Conservation (phyloP, 2,329 filamentous ascomycete genomes). For the Penicillium sp. region DNA sequence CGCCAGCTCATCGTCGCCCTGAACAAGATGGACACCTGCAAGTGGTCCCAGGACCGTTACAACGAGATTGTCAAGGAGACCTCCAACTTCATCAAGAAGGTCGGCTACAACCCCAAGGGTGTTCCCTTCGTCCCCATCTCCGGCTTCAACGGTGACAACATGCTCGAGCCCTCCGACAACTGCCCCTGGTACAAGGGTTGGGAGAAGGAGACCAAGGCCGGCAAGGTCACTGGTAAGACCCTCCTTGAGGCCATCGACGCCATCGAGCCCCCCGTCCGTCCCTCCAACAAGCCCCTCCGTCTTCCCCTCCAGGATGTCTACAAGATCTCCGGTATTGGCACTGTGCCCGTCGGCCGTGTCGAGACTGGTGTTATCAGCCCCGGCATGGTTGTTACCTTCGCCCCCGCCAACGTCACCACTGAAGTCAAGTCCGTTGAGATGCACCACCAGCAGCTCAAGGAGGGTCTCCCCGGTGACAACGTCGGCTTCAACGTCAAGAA, state of each 20-base stretch:
- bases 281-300: slow-evolving; percentile 98
- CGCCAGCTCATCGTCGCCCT: slow-evolving; percentile 99
- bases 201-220: slow-evolving; percentile 95
- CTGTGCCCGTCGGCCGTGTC: slow-evolving; percentile 99
- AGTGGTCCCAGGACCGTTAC: slow-evolving; percentile 96
- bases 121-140: slow-evolving; percentile 99
- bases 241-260: slow-evolving; percentile 98
- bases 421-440: slow-evolving; percentile 99
- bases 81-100: slow-evolving; percentile 99
- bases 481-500: slow-evolving; percentile 99
- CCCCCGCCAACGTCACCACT: slow-evolving; percentile 97
- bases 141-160: slow-evolving; percentile 99
- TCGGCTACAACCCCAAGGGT: slow-evolving; percentile 99
- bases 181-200: slow-evolving; percentile 99
- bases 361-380: slow-evolving; percentile 96
- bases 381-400: slow-evolving; percentile 89
- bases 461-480: slow-evolving; percentile 99
- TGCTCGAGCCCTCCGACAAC: slow-evolving; percentile 86
- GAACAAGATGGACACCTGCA: slow-evolving; percentile 99
- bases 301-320: slow-evolving; percentile 99
- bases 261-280: slow-evolving; percentile 89
- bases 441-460: slow-evolving; percentile 97
- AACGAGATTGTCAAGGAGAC: slow-evolving; percentile 99
- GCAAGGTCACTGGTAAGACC: slow-evolving; percentile 89
- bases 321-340: slow-evolving; percentile 99